These are phyloP conservation scores for Lactarius deliciosus DNA, from an alignment of 768 basidiomycete species.

Conservation along the genomic window DNA sequence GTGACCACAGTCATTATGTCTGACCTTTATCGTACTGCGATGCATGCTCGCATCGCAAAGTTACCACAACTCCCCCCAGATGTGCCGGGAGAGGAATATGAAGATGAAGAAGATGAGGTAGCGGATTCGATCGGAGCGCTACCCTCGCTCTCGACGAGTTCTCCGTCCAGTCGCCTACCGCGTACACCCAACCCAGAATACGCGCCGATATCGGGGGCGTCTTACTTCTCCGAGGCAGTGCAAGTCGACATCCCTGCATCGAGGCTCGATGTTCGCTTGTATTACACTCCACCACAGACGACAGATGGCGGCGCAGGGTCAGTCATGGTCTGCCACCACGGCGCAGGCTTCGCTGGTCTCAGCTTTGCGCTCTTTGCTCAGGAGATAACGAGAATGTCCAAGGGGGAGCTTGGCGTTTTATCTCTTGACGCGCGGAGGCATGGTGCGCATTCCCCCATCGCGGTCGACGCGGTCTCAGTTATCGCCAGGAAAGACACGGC, in stretches of 20 bases:
- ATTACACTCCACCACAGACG: conserved; percentile 72
- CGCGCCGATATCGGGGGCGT: conserved; percentile 72
- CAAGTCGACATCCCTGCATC: conserved; percentile 67
- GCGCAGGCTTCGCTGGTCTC: conserved; percentile 88
- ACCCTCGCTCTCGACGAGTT: conserved; percentile 59
- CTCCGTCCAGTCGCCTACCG: conserved; percentile 51
- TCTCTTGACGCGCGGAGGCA: conserved; percentile 84
- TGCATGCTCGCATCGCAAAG: conserved; percentile 72
- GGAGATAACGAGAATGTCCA: conserved; percentile 58
- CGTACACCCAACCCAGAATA: conserved; percentile 59
- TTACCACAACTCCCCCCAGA: conserved; percentile 51
- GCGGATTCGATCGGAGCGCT: conserved; percentile 60
- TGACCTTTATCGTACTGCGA: conserved; percentile 70
- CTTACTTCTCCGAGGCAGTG: conserved; percentile 76
- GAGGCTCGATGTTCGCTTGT: conserved; percentile 70
- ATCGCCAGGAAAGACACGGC: conserved; percentile 61
- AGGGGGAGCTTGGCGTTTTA: conserved; percentile 77
- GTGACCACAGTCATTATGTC: conserved; percentile 47
- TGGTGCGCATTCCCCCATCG: conserved; percentile 49
- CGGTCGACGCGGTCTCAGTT: conserved; percentile 19
- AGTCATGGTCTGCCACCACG: conserved; percentile 91
- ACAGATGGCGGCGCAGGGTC: conserved; percentile 48
- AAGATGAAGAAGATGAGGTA: conserved; percentile 54
- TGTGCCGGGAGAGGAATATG: conserved; percentile 43
- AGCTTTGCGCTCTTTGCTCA: conserved; percentile 91